These are phyloP conservation scores for Aciculoconidium aculeatum DNA, from an alignment of 805 yeast species.

Conservation along the genomic window DNA sequence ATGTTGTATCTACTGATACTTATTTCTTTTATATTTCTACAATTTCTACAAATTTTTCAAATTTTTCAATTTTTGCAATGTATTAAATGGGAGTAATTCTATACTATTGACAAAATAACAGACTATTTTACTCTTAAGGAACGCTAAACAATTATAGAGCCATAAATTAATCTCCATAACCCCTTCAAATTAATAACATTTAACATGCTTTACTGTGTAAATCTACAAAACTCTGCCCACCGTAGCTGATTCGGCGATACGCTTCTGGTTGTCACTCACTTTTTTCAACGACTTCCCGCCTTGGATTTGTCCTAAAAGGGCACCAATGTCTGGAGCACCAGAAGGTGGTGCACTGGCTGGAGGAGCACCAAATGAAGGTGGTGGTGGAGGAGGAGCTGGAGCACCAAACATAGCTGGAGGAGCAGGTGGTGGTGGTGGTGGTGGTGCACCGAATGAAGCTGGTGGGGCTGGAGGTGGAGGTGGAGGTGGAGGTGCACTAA, in stretches of 20 bases:
- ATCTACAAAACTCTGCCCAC: conserved; percentile 47
- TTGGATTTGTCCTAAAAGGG: conserved; percentile 52
- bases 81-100: too few species aligned
- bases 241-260: conserved; percentile 38
- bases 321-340: conserved; percentile 33
- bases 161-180: too few species aligned
- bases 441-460: conserved; percentile 19
- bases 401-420: conserved; percentile 17
- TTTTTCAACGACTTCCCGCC: conserved; percentile 47
- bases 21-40: too few species aligned
- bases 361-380: conserved; percentile 27
- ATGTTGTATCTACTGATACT: too few species aligned
- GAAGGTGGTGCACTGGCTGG: conserved; percentile 28
- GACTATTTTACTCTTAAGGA: too few species aligned
- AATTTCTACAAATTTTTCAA: too few species aligned
- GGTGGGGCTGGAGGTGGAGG: conserved; percentile 41
- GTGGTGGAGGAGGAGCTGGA: conserved; percentile 25
- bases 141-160: too few species aligned
- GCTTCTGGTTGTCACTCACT: conserved; percentile 45
- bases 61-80: too few species aligned
- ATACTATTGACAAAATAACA: too few species aligned
- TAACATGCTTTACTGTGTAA: too few species aligned
- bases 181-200: too few species aligned
- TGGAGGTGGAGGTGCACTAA: conserved; percentile 26
- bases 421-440: conserved; percentile 20